phyloP scores from a whole-genome alignment of 176 grass and related monocot species.

The Triticum aestivum region IWGSC_CS_RefSeq_v2.1 NC_057796.1:489482909-489483408 shows the following conservation, averaged over 20 bases:
- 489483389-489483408: not conserved
- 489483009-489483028: not conserved
- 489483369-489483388: too few relatives aligned
- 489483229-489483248: not conserved
- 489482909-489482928: too few relatives aligned
- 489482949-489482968: too few relatives aligned
- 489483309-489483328: not conserved
- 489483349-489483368: not conserved
- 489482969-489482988: too few relatives aligned
- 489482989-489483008: too few relatives aligned
- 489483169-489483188: not conserved
- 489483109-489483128: not conserved
- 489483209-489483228: not conserved
- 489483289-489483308: not conserved
- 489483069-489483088: too few relatives aligned
- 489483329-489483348: not conserved
- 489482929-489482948: too few relatives aligned
- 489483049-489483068: not conserved
- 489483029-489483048: not conserved
- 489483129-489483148: not conserved
- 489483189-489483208: not conserved
- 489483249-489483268: not conserved
- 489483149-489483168: not conserved
- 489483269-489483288: not conserved
- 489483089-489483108: not conserved